Base-by-base conservation (phyloP, 768 basidiomycete genomes). In the Porphyrellus cyaneotinctus region DNA sequence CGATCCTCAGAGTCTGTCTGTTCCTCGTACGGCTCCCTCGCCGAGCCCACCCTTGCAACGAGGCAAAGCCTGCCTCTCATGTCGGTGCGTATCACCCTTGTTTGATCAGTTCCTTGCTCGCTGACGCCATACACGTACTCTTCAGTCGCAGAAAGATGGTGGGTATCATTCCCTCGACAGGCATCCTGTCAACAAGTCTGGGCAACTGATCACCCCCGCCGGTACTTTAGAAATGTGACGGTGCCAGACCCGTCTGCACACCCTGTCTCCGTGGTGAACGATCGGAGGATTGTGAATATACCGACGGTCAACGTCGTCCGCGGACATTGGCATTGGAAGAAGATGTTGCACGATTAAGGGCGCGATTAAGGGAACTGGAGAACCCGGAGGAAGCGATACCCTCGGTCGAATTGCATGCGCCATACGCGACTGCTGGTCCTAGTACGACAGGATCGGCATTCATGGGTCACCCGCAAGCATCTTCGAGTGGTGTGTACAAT, bases 251-350 rank as follows among this genome's bases (percentile, higher is more conserved):
- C 2, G 70, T 78, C 11, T 88, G 87, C 64, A 79, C 80, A 2
- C 85, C 82, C 37, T 88, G 87, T 70, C 65, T 71, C 22, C 70
- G 74, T 9, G 78, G 81, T 23, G 80, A 83, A 33, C 79, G 83
- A 52, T 75, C 75, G 24, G 84, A 84, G 48, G 83, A 83, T 28
- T 88, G 87, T 65, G 85, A 88, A 68, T 88, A 87, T 65, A 74
- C 80, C 7, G 85, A 87, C 59, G 82, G 80, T 6, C 77, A 76
- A 30, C 78, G 78, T 38, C 78, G 82, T 52, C 81, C 86, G 18
- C 72, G 78, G 49, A 85, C 80, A 4, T 75, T 83, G 59, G 71
- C 75, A 6, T 67, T 88, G 18, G 83, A 85, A 62, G 83, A 84
- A 33, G 77, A 81, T 2, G 71, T 87, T 22, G 70, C 75, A 1